Conservation (phyloP, 179 eudicot genomes). For the Patellifolia procumbens region DNA sequence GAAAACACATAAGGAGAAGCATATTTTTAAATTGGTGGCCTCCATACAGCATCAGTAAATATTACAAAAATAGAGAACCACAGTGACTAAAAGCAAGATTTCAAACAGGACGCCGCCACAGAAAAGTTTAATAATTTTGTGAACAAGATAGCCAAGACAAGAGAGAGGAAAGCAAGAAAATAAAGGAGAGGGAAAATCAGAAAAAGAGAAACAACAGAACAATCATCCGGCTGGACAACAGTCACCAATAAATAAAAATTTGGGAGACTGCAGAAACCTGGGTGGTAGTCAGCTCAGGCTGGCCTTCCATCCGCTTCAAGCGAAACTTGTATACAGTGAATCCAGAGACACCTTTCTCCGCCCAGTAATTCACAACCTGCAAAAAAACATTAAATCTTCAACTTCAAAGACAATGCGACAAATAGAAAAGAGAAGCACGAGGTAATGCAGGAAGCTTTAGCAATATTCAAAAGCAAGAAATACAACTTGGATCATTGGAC, state of each 20-base stretch:
- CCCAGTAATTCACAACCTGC: conserved; percentile 74
- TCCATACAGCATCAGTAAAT: neutral
- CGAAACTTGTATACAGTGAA: conserved; percentile 71
- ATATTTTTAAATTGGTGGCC: neutral
- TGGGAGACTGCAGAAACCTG: conserved; percentile 50
- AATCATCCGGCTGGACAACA: neutral
- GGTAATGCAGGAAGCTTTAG: neutral
- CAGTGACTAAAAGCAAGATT: neutral
- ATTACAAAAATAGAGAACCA: neutral
- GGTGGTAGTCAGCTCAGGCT: conserved; percentile 67
- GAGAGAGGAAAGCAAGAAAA: too few relatives aligned
- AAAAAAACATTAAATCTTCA: neutral
- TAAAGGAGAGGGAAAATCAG: neutral
- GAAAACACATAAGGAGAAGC: neutral
- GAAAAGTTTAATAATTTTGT: neutral
- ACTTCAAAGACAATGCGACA: neutral
- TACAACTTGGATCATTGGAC: neutral
- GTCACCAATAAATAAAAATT: neutral
- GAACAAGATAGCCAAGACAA: neutral
- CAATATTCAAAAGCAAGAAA: neutral
- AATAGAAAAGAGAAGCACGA: neutral
- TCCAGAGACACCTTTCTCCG: conserved; percentile 79
- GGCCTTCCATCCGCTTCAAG: conserved; percentile 65
- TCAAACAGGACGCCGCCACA: neutral
- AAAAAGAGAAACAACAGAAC: neutral